Percentiles rank a stretch among this genome's conserved stretches.
phyloP scores from a whole-genome alignment of 2,329 filamentous ascomycete species.

The Aspergillus texensis region DNA sequence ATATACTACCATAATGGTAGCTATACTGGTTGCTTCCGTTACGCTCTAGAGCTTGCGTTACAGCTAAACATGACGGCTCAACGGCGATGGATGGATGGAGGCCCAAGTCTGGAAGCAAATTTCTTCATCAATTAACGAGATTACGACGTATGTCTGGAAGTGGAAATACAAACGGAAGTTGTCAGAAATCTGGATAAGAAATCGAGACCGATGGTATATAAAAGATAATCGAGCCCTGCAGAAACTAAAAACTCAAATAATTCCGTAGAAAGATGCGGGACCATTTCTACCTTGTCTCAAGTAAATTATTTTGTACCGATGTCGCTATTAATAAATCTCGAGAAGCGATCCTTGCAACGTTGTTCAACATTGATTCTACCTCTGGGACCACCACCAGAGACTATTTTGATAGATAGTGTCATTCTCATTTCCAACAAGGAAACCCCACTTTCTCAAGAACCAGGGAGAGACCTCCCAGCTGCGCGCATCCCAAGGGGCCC shows the following conservation, averaged over 20 bases:
- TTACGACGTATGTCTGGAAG: background rate
- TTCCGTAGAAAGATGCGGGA: background rate
- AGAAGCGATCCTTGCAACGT: background rate
- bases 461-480: background rate
- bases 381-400: background rate
- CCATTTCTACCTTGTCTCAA: background rate
- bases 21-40: background rate
- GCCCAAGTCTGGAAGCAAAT: background rate
- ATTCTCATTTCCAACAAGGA: background rate
- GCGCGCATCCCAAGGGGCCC: background rate
- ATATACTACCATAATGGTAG: background rate
- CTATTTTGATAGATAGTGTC: background rate
- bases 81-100: background rate
- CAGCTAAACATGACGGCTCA: background rate
- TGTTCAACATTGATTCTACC: background rate
- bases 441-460: background rate
- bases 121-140: background rate
- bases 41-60: too few relatives aligned
- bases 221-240: background rate
- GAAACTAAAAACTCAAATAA: background rate
- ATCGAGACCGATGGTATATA: background rate
- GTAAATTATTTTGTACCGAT: background rate
- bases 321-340: fast-evolving
- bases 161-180: background rate
- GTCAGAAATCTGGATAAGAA: background rate